Base-by-base conservation (phyloP, 169 alveolate genomes). In the Eimeria praecox region DNA sequence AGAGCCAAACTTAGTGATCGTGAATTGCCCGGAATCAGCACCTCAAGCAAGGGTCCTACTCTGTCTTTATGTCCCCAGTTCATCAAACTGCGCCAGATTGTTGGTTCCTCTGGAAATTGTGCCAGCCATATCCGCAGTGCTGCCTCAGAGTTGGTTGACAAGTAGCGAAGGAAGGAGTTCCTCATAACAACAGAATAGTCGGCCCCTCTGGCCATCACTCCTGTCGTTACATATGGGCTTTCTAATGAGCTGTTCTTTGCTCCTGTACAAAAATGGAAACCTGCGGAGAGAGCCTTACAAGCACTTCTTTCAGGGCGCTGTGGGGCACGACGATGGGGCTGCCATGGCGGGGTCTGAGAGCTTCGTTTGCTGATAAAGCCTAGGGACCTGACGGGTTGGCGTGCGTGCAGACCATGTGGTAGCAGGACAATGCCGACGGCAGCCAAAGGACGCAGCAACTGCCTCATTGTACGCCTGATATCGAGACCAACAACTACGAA, bases 11-110 rank as follows among this genome's bases (percentile, higher is more conserved):
- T 59, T 22, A 42, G 66, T 62, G 59, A 12, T 20, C 64, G 66
- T 38, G 93, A 6, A n/a, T n/a, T 3, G 82, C 78, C 40, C 14
- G 93, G 93, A n/a, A 87, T 46, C 93, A 40, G 64, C 35, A 87
- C 64, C 78, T 87, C 93, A 14, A 56, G 44, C 64, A 87, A 38
- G 12, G 59, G 35, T 22, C 66, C 93, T 35, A 3, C 82, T 30
- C 24, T n/a, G 35, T 49, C 82, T 24, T n/a, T 38, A 9, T 35
- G n/a, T 3, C 93, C 93, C 52, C 56, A 35, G 49, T 44, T 62
- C 59, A 87, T 0, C 83, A 87, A 30, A 38, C 64, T 46, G 30
- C 64, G 35, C 93, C 93, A 87, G 30, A 35, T 12, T 20, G 83
- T 12, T 27, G 27, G 46, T 46, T 46, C 12, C 35, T 62, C 56